phyloP scores from a whole-genome alignment of 2,329 filamentous ascomycete species.

The Magnaporthiopsis rhizophila region DNA sequence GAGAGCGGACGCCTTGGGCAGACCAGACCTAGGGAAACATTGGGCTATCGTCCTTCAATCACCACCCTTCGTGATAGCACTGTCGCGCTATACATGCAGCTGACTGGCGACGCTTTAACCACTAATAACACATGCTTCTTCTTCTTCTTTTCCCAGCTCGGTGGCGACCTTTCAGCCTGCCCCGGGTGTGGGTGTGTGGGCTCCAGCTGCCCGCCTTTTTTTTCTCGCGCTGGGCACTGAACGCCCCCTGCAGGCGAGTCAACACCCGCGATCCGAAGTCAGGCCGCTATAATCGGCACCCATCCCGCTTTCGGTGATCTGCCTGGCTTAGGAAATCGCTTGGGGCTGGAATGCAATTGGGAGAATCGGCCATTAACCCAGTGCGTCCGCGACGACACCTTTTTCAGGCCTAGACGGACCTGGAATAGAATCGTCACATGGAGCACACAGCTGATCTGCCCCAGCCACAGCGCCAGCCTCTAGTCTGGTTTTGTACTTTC shows the following conservation, averaged over 20 bases:
- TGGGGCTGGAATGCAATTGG: not conserved
- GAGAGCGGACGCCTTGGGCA: not conserved
- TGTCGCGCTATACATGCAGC: not conserved
- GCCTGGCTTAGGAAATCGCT: not conserved
- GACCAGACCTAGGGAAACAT: not conserved
- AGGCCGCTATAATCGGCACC: not conserved
- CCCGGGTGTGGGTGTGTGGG: no score
- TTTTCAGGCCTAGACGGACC: not conserved
- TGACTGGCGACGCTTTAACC: not conserved
- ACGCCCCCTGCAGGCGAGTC: not conserved
- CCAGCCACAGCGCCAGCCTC: not conserved
- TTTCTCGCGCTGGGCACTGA: not conserved
- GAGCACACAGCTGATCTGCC: not conserved
- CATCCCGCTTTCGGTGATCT: not conserved
- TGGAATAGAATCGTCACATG: not conserved
- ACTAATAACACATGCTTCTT: not conserved
- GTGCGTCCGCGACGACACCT: not conserved
- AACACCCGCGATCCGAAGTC: not conserved
- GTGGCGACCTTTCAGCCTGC: not conserved
- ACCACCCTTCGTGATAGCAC: not conserved
- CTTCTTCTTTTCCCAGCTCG: no score
- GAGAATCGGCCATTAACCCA: not conserved
- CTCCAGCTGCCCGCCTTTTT: not conserved
- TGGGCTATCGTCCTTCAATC: not conserved
- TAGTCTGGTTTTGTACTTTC: not conserved